These are phyloP conservation scores for Xylaria arbuscula DNA, from an alignment of 2,329 filamentous ascomycete species.

Conservation along the genomic window DNA sequence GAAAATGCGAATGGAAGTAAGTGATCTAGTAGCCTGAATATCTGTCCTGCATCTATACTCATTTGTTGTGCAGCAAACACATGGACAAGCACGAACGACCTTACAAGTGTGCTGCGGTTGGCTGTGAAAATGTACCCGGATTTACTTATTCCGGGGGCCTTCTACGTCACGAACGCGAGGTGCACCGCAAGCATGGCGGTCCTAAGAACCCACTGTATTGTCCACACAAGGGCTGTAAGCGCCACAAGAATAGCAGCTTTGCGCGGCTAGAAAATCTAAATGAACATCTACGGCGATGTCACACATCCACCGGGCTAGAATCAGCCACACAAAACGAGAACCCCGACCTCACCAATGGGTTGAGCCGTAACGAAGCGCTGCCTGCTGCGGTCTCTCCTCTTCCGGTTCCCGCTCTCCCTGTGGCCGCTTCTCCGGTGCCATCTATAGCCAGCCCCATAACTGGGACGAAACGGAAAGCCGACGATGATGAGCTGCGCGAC, in stretches of 20 bases:
- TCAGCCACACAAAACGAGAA: conserved; percentile 48
- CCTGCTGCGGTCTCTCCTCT: conserved; percentile 11
- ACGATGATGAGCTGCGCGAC: conserved; percentile 64
- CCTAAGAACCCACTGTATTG: conserved; percentile 90
- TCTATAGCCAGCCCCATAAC: conserved; percentile 32
- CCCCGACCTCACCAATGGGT: conserved; percentile 44
- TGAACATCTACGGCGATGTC: conserved; percentile 92
- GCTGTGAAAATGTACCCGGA: conserved; percentile 89
- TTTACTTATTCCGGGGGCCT: conserved; percentile 96
- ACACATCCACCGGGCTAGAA: conserved; percentile 57
- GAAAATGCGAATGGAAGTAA: conserved; percentile 96
- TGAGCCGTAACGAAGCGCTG: not conserved
- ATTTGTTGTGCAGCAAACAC: conserved; percentile 75
- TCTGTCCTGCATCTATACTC: conserved; percentile 33
- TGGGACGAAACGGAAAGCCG: conserved; percentile 61
- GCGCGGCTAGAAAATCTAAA: conserved; percentile 93
- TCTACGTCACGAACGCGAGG: conserved; percentile 89
- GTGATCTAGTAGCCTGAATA: conserved; percentile 52
- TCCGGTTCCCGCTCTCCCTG: not conserved
- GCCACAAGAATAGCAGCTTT: conserved; percentile 86
- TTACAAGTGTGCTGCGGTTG: conserved; percentile 84
- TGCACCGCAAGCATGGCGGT: conserved; percentile 89
- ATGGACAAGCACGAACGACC: conserved; percentile 98
- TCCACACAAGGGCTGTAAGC: conserved; percentile 87
- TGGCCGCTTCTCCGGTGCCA: not conserved